Evolutionary conservation across 257 asterid genomes (phyloP), one percentile per base, ranked within the genome.

Genomic region (Verbena officinalis): DNA sequence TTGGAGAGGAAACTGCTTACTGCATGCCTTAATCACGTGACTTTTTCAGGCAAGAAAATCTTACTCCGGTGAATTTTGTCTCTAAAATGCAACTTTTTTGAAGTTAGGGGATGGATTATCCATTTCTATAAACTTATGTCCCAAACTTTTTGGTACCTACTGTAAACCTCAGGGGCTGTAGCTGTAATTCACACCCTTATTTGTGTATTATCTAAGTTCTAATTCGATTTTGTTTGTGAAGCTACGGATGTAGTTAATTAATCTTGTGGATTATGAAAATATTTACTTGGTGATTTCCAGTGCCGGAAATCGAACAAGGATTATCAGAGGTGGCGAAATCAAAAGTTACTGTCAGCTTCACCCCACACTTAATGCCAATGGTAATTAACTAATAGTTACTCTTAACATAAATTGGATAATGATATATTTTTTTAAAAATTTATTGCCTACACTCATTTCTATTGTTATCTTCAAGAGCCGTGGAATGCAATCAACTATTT

Each of bases 221-320:
- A 30, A 7, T 7, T 7, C 3, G 36, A 30, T 30, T 30, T 30
- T 30, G 36, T 30, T 2, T 30, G 36, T 30, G 7, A 30, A 30
- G 7, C 36, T 30, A 24, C 48, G 31, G 7, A 7, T 12, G 55
- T 52, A n/a, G n/a, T 27, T 19, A 14, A 38, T 10, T 64, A 15
- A n/a, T 15, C 46, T 64, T 46, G n/a, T 9, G n/a, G 14, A 43
- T 31, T 30, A 48, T 31, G 16, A 20, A 7, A 12, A 12, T 38
- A 68, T 36, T n/a, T 19, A 1, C 4, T 40, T 57, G 59, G 24
- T 49, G 43, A 58, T 43, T 65, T 76, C 20, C 86, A 92, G 97
- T 87, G 72, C 98, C 98, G n/a, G 97, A 92, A 83, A 92, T 92
- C 55, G 97, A 93, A 80, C 98, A 93, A 82, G 98, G 97, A 58